These are phyloP conservation scores for Hyparrhenia diplandra DNA, from an alignment of 176 grass and related monocot species.

Conservation along the genomic window DNA sequence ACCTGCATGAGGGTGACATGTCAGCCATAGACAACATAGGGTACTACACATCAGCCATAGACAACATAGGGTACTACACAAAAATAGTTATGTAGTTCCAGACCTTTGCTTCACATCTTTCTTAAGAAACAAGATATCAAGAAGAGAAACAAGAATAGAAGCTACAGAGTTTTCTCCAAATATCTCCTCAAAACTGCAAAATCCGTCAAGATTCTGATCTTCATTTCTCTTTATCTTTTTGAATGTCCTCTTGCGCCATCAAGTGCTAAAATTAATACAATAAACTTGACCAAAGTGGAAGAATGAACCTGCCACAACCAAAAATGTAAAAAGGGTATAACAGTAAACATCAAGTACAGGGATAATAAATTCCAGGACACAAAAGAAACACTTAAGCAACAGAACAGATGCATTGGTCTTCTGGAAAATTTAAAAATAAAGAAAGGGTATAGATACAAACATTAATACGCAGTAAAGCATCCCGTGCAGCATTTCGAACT, in stretches of 20 bases:
- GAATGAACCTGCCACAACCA: slow-evolving; percentile 63
- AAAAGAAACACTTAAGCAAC: not conserved
- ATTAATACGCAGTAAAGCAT: slow-evolving; percentile 64
- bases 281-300: slow-evolving; percentile 47
- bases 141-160: slow-evolving; percentile 66
- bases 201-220: slow-evolving; percentile 16
- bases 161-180: slow-evolving; percentile 49
- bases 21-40: not conserved
- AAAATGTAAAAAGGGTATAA: slow-evolving; percentile 1
- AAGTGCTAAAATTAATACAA: slow-evolving; percentile 56
- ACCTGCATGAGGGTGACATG: slow-evolving; percentile 34
- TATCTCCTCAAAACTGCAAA: slow-evolving; percentile 37
- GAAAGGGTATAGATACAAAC: slow-evolving; percentile 38
- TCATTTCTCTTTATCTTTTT: slow-evolving; percentile 64
- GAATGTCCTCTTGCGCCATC: slow-evolving; percentile 26
- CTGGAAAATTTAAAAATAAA: not conserved
- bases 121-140: slow-evolving; percentile 78
- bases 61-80: not conserved
- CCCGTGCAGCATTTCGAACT: slow-evolving; percentile 76
- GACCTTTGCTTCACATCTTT: slow-evolving; percentile 84
- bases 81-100: not conserved
- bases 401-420: not conserved
- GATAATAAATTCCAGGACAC: not conserved
- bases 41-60: not conserved
- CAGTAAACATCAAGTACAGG: not conserved